These are phyloP conservation scores for Trichoderma sp. DNA, from an alignment of 2,329 filamentous ascomycete species.

Conservation along the genomic window DNA sequence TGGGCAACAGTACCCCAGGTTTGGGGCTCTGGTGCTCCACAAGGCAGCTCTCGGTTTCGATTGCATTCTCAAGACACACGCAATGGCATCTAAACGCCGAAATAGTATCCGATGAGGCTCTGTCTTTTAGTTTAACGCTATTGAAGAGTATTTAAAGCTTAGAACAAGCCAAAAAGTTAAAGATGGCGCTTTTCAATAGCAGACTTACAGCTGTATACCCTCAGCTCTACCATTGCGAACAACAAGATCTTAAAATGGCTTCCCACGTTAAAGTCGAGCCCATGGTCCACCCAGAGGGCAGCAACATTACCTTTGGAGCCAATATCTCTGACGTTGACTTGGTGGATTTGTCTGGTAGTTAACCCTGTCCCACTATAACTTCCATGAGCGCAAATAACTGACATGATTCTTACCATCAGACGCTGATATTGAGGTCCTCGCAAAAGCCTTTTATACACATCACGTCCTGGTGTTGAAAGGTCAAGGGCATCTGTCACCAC, in stretches of 20 bases:
- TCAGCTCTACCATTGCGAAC: not conserved
- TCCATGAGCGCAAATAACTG: not conserved
- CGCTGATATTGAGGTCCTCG: not conserved
- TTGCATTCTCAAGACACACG: not conserved
- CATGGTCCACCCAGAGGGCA: not conserved
- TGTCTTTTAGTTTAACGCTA: not conserved
- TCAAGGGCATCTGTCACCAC: not conserved
- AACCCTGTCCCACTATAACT: too few species aligned
- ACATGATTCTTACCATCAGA: not conserved
- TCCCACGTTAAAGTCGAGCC: not conserved
- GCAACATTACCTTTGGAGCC: not conserved
- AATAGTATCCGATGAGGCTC: not conserved
- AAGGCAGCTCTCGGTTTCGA: not conserved
- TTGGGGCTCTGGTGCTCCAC: not conserved
- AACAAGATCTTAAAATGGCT: not conserved
- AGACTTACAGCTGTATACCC: not conserved
- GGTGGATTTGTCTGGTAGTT: not conserved
- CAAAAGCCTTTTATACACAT: not conserved
- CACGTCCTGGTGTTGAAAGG: not conserved
- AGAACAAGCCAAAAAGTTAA: not conserved
- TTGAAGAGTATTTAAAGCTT: not conserved
- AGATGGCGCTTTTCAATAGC: not conserved
- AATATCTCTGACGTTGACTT: not conserved
- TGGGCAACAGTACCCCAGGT: conserved; percentile 5
- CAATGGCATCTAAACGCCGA: not conserved